Evolutionary conservation across 495 filamentous ascomycete species (phyloP).

Genomic region (Penicillium ochrochloron): DNA sequence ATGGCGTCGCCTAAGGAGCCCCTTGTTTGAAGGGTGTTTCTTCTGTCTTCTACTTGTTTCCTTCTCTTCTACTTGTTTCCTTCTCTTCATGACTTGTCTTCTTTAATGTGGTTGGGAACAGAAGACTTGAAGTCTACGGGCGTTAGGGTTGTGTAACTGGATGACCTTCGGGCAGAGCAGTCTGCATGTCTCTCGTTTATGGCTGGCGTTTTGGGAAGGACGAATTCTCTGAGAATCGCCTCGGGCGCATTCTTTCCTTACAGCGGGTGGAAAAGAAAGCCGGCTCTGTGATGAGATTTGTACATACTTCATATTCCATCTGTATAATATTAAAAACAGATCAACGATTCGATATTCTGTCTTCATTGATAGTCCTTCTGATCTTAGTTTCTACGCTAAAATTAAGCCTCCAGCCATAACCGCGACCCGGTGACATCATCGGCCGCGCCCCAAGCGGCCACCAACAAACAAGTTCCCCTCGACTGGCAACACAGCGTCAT

Average conservation of each 20-base stretch:
- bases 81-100: slow-evolving; percentile 4
- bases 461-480: slow-evolving; percentile 16
- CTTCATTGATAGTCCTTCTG: neutral
- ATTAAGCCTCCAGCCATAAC: slow-evolving; percentile 12
- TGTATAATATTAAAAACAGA: slow-evolving; percentile 11
- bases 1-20: slow-evolving; percentile 25
- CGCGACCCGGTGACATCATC: slow-evolving; percentile 29
- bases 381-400: slow-evolving; percentile 8
- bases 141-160: neutral
- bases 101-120: neutral
- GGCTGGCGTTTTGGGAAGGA: slow-evolving; percentile 14
- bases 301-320: slow-evolving; percentile 2
- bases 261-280: neutral
- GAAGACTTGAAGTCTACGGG: neutral
- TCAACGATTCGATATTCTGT: neutral
- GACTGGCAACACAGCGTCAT: neutral
- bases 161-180: neutral
- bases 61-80: neutral
- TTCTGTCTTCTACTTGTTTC: neutral
- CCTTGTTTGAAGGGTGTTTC: neutral
- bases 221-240: neutral
- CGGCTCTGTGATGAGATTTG: neutral
- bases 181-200: slow-evolving; percentile 11
- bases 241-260: slow-evolving; percentile 11
- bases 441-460: slow-evolving; percentile 24